A percentile compares a stretch with the other conserved stretches of the same genome.
Evolutionary conservation across 2,329 filamentous ascomycete genomes (phyloP).

Genomic region (Purpureocillium takamizusanense): DNA sequence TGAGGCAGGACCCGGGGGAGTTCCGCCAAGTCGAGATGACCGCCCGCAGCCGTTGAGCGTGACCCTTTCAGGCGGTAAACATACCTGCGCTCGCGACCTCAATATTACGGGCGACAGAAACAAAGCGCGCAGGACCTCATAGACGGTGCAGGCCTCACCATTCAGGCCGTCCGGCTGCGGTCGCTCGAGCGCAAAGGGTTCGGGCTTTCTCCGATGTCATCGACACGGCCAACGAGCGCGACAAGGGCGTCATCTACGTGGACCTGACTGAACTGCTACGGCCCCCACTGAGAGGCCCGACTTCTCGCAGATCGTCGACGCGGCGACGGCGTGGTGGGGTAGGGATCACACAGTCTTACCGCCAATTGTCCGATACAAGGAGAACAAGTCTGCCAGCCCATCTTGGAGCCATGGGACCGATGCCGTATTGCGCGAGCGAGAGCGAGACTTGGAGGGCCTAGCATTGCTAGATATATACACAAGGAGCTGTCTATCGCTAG

Average conservation of each 20-base stretch:
- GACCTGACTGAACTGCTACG: slow-evolving; percentile 58
- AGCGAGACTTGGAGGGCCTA: no score
- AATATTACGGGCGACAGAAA: slow-evolving; percentile 26
- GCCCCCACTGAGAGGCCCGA: slow-evolving; percentile 48
- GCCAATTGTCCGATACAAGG: neutral
- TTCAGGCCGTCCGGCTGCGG: slow-evolving; percentile 16
- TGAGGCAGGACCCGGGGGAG: no score
- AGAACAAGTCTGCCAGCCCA: neutral
- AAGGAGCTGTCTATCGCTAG: no score
- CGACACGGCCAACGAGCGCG: slow-evolving; percentile 36
- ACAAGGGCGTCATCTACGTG: slow-evolving; percentile 54
- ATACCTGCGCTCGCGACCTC: slow-evolving; percentile 30
- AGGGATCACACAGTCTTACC: neutral
- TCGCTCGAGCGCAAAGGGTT: slow-evolving; percentile 34
- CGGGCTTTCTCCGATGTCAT: slow-evolving; percentile 30
- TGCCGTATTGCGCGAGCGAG: neutral
- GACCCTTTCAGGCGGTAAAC: slow-evolving; percentile 17
- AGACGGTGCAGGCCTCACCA: slow-evolving; percentile 31
- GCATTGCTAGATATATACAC: no score
- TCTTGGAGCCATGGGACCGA: neutral
- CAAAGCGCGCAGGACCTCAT: slow-evolving; percentile 32
- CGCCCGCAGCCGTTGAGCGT: no score
- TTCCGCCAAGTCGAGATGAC: no score
- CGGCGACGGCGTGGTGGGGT: slow-evolving; percentile 16
- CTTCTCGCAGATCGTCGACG: slow-evolving; percentile 60